Base-by-base conservation (phyloP, 441 rosid genomes). In the Dalechampia spathulata region DNA sequence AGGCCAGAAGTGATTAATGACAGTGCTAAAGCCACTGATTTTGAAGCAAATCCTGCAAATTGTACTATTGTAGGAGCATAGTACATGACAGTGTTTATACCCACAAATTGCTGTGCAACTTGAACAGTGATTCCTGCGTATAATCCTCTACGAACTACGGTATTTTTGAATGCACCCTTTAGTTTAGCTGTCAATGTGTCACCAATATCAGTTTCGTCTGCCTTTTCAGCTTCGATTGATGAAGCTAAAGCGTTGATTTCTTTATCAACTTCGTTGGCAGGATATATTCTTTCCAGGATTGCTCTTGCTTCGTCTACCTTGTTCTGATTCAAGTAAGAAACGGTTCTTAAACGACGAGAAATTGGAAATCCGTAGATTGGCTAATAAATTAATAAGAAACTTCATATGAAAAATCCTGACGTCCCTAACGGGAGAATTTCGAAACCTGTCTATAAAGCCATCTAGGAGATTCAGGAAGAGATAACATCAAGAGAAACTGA, bases 61-160 rank as follows among this genome's bases (percentile, higher is more conserved):
- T 85, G 93, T 42, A 87, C 85, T 10, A 83, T 85, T 7, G 90
- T 68, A 1, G 93, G 88, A 51, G 90, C 71, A 52, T 85, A 85
- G 46, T 87, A 85, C 87, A 88, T 77, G 32, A 82, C 89, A 0
- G 86, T 83, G 54, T 88, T 88, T 62, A 85, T 88, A 41, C 94
- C 96, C 3, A 77, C 82, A 50, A 82, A 85, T 66, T 88, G 95
- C 39, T 86, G 95, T 13, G 82, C 83, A 34, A 80, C 87, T 52
- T 83, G 91, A 14, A 80, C 84, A 0, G 81, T 82, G 23, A 83
- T 66, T 8, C 91, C 91, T 0, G 91, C 94, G 0, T 75, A 76
- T 7, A 85, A 83, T 58, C 77, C 96, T 54, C 87, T 75, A n/a
- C 91, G 62, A 20, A 82, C 83, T 0, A 78, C 61, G 0, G 27